Percentiles rank a stretch among this genome's conserved stretches.
Conservation (phyloP, 163 green algal genomes). For the Botryococcus braunii region DNA sequence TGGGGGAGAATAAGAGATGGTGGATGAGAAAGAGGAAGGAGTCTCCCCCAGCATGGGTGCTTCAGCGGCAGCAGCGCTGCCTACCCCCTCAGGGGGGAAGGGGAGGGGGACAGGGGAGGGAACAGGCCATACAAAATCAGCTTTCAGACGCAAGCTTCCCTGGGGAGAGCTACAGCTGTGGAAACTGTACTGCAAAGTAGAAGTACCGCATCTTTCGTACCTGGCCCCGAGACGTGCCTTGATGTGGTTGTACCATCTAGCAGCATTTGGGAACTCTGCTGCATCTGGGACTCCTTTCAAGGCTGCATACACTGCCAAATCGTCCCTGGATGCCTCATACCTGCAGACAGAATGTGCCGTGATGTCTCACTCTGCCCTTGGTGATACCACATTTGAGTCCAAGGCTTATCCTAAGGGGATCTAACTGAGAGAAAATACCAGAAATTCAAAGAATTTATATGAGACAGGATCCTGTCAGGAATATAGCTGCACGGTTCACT, state of each 20-base stretch:
- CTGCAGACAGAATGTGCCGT: conserved; percentile 17
- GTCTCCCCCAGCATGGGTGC: not conserved
- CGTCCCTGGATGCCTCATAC: conserved; percentile 50
- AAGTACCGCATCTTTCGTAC: conserved; percentile 1
- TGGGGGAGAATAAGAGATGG: too few relatives aligned
- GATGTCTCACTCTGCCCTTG: too few relatives aligned
- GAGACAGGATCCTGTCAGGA: not conserved
- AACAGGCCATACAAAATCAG: not conserved
- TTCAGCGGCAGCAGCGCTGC: not conserved
- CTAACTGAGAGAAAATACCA: not conserved
- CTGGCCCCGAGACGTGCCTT: conserved; percentile 35
- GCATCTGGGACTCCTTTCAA: conserved; percentile 26
- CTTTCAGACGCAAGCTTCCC: not conserved
- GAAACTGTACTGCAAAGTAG: not conserved
- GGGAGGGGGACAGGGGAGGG: not conserved
- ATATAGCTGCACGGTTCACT: not conserved
- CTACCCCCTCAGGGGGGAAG: not conserved
- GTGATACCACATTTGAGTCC: conserved; percentile 1
- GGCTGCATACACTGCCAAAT: conserved; percentile 44
- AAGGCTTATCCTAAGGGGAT: not conserved
- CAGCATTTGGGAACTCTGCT: conserved; percentile 27
- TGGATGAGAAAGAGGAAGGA: too few relatives aligned
- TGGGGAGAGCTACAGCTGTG: not conserved
- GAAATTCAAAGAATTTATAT: not conserved
- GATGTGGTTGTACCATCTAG: conserved; percentile 56